phyloP scores from a whole-genome alignment of 2,329 filamentous ascomycete genomes.

The Aspergillus sp. region DNA sequence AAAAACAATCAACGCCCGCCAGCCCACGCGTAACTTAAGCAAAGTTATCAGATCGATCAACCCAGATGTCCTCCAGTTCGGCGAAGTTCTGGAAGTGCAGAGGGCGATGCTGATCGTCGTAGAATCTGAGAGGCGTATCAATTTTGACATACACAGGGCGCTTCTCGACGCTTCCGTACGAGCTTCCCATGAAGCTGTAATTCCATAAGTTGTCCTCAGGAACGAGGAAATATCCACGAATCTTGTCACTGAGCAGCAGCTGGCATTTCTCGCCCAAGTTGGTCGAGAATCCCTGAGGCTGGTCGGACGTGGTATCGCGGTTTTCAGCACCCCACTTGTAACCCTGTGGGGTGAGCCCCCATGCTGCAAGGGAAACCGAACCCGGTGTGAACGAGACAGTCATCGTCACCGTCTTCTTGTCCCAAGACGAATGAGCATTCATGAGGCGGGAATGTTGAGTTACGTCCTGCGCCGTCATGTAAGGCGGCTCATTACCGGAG shows the following conservation, averaged over 20 bases:
- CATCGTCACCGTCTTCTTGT: conserved; percentile 90
- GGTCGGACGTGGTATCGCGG: conserved; percentile 86
- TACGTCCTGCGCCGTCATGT: conserved; percentile 94
- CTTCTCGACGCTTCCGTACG: conserved; percentile 86
- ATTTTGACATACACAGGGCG: conserved; percentile 88
- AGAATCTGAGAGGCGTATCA: conserved; percentile 86
- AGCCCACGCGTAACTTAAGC: conserved; percentile 63
- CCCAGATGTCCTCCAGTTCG: conserved; percentile 94
- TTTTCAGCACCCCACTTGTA: conserved; percentile 98
- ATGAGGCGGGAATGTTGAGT: conserved; percentile 91
- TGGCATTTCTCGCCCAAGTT: conserved; percentile 95
- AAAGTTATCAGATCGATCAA: conserved; percentile 90
- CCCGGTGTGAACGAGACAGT: conserved; percentile 96
- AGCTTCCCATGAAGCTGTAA: conserved; percentile 95
- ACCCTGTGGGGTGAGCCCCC: conserved; percentile 85
- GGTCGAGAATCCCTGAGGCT: conserved; percentile 89
- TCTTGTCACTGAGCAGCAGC: conserved; percentile 86
- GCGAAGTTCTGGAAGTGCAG: conserved; percentile 97
- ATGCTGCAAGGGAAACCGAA: conserved; percentile 90
- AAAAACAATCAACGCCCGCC: conserved; percentile 22
- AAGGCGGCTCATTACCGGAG: conserved; percentile 89
- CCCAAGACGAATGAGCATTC: conserved; percentile 76
- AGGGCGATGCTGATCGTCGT: conserved; percentile 87
- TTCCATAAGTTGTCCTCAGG: conserved; percentile 92
- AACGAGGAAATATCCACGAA: conserved; percentile 93